Conservation (phyloP, 495 filamentous ascomycete species). For the Rostrohypoxylon terebratum region DNA sequence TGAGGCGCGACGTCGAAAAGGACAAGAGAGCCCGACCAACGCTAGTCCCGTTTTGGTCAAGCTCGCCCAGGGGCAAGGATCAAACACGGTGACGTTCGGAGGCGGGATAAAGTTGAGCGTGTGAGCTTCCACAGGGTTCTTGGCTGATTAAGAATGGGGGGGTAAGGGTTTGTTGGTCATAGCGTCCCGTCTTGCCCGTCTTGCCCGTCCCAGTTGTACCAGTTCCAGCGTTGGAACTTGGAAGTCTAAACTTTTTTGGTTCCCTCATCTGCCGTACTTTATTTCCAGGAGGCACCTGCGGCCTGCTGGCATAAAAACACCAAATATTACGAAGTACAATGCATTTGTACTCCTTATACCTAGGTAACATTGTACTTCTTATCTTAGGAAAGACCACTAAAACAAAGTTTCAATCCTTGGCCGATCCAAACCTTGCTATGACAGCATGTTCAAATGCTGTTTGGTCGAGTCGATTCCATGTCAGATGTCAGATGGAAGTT, state of each 20-base stretch:
- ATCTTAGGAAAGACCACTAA: constrained; percentile 18
- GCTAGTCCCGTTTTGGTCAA: constrained; percentile 28
- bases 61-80: constrained; percentile 36
- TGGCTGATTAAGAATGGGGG: constrained; percentile 9
- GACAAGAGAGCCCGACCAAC: constrained; percentile 40
- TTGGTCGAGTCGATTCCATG: background rate
- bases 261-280: background rate
- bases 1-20: constrained; percentile 49
- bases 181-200: constrained; percentile 21
- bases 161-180: constrained; percentile 20
- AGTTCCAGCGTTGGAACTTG: background rate
- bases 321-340: background rate
- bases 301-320: background rate
- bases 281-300: background rate
- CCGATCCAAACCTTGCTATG: too few relatives aligned
- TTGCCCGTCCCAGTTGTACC: constrained; percentile 1
- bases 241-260: background rate
- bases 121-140: constrained; percentile 6
- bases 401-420: constrained; percentile 30
- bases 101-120: constrained; percentile 29
- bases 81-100: constrained; percentile 34
- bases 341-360: background rate
- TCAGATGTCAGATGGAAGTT: constrained; percentile 1
- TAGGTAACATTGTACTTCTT: constrained; percentile 2
- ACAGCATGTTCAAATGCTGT: background rate